Conservation (phyloP, 2,329 filamentous ascomycete species). For the Botrytis hyacinthi region DNA sequence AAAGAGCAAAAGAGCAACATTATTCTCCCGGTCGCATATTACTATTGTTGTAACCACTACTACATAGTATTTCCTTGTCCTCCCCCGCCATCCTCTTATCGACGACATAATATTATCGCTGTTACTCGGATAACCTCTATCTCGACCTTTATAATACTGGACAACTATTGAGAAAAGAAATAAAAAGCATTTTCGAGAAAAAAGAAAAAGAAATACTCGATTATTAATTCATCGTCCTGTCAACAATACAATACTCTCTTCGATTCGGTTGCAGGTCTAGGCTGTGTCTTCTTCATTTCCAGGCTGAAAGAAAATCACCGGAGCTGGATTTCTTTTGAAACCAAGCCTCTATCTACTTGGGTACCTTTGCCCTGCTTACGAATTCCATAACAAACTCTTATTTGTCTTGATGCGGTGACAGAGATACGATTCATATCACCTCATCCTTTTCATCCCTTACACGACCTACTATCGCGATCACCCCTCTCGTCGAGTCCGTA, state of each 20-base stretch:
- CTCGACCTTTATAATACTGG: not conserved
- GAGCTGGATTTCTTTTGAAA: constrained; percentile 21
- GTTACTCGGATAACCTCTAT: constrained; percentile 15
- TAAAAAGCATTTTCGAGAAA: not conserved
- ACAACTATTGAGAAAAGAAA: constrained; percentile 13
- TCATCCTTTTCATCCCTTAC: not conserved
- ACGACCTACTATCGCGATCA: constrained; percentile 1
- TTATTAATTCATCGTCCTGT: not conserved
- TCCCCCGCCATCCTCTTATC: constrained; percentile 33
- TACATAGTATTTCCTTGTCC: constrained; percentile 9
- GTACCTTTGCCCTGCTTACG: constrained; percentile 23
- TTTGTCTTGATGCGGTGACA: constrained; percentile 20
- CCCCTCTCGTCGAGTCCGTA: constrained; percentile 6
- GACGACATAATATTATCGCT: constrained; percentile 24
- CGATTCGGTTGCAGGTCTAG: constrained; percentile 26
- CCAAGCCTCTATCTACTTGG: constrained; percentile 30
- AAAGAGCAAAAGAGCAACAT: constrained; percentile 3
- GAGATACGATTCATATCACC: constrained; percentile 7
- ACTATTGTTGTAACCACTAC: constrained; percentile 16
- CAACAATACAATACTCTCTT: not conserved
- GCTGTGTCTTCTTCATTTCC: constrained; percentile 22
- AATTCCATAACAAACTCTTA: not conserved
- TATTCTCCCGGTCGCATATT: constrained; percentile 30
- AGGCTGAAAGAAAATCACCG: constrained; percentile 25
- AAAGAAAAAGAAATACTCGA: not conserved